These are phyloP conservation scores for Hippophae tibetana DNA, from an alignment of 306 rosid species.

Conservation along the genomic window DNA sequence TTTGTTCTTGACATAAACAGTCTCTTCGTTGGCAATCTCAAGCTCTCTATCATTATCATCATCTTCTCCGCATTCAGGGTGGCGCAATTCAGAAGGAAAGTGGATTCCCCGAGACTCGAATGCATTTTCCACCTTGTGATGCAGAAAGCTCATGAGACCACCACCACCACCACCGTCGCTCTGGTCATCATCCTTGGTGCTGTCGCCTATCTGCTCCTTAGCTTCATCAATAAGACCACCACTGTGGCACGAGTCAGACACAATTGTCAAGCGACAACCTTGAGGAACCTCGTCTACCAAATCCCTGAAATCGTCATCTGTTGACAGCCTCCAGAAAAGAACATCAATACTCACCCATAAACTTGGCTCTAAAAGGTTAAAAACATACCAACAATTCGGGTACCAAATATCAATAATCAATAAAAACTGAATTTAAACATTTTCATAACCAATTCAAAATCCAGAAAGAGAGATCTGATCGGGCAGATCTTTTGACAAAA, in stretches of 20 bases:
- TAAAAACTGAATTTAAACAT: too few relatives aligned
- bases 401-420: too few relatives aligned
- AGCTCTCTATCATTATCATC: conserved; percentile 31
- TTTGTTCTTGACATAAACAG: conserved; percentile 35
- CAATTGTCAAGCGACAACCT: conserved; percentile 53
- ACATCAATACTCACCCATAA: not conserved
- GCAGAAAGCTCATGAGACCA: conserved; percentile 55
- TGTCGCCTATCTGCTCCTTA: conserved; percentile 75
- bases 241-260: conserved; percentile 81
- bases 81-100: conserved; percentile 41
- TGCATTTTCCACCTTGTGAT: conserved; percentile 40
- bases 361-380: not conserved
- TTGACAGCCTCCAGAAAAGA: not conserved
- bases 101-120: conserved; percentile 68
- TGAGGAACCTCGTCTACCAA: conserved; percentile 44
- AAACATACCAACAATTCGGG: too few relatives aligned
- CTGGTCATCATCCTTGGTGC: conserved; percentile 22
- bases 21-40: conserved; percentile 36
- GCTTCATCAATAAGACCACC: conserved; percentile 67
- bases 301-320: conserved; percentile 75
- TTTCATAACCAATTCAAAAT: too few relatives aligned
- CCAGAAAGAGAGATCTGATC: too few relatives aligned
- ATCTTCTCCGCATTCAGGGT: conserved; percentile 23
- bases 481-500: too few relatives aligned
- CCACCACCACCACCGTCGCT: conserved; percentile 22